Base-by-base conservation (phyloP, 2,329 filamentous ascomycete species). In the Talaromyces funiculosus region DNA sequence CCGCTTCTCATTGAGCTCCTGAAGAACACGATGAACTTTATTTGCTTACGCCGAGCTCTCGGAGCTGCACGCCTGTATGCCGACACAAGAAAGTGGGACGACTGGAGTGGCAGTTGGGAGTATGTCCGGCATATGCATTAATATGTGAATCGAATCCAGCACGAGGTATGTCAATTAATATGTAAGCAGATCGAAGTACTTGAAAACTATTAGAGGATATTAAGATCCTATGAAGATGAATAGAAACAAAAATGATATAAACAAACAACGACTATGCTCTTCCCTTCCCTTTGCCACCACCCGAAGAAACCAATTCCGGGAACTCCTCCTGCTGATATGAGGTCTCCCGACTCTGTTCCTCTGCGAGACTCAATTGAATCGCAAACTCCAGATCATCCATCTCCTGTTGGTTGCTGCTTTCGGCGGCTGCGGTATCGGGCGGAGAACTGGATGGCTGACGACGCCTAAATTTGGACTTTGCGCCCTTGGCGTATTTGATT, bases 381-480 rank as follows among this genome's bases (percentile, higher is more conserved):
- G 85, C 85, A 68, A 84, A 84, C 62, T 86, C 83, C 33, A 88
- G 67, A 70, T 87, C 85, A 47, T 80, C 78, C 63, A 82, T 72
- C 67, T 85, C 82, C 40, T 73, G 66, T 69, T 78, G 66, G 67
- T 74, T 65, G 69, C 76, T 72, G 64, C 75, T 68, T 63, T 71
- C 73, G 18, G 71, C 65, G 12, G 20, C 51, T 2, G 29, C n/a
- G 14, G n/a, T 14, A 9, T 53, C 64, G 5, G 60, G 57, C 1
- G 61, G 51, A 14, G 63, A 63, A 20, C 62, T 45, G 22, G 42
- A 38, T 33, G 43, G 53, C 33, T n/a, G 68, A 65, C 14, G 61
- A 60, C 53, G 67, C 38, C 45, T 53, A 40, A 24, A 58, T 45
- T 63, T 65, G 20, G 63, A 29, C 54, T 63, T 66, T 33, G 63